Percentiles rank a stretch among this genome's conserved stretches.
Evolutionary conservation across 148 eudicot genomes (phyloP).

Genomic region (Vaccinium corymbosum): DNA sequence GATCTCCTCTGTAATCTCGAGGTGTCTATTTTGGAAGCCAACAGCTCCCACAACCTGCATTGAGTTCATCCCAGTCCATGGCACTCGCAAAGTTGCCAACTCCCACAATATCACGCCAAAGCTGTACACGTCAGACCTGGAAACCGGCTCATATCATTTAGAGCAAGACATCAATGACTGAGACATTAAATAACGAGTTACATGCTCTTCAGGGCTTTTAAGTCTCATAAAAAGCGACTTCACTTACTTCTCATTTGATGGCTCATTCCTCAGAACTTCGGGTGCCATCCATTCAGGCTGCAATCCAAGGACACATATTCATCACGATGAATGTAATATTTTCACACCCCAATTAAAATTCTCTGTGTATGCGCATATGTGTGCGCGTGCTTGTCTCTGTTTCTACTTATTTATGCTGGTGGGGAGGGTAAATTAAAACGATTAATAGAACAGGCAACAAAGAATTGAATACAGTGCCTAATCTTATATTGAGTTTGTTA

Average conservation of each 20-base stretch:
- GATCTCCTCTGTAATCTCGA: constrained; percentile 63
- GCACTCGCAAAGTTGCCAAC: constrained; percentile 73
- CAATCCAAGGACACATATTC: constrained; percentile 29
- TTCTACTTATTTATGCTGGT: background rate
- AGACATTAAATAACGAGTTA: constrained; percentile 6
- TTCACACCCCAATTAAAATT: background rate
- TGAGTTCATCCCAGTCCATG: constrained; percentile 94
- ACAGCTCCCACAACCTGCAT: constrained; percentile 99
- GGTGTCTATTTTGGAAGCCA: constrained; percentile 86
- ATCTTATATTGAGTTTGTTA: constrained; percentile 28
- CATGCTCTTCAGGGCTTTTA: background rate
- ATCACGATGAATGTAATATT: constrained; percentile 11
- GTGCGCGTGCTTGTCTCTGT: background rate
- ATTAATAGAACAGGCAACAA: background rate
- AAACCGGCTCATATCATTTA: constrained; percentile 19
- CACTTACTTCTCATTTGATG: constrained; percentile 90
- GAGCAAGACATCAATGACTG: background rate
- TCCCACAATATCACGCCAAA: constrained; percentile 98
- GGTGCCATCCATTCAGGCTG: constrained; percentile 99
- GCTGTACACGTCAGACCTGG: constrained; percentile 93
- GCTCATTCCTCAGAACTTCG: constrained; percentile 92
- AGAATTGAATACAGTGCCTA: background rate
- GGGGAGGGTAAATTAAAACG: background rate
- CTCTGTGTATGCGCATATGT: background rate
- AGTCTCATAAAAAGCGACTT: background rate